A percentile compares a stretch with the other conserved stretches of the same genome.
phyloP scores from a whole-genome alignment of 129 eudicot genomes.

The Pseudognaphalium luteoalbum region DNA sequence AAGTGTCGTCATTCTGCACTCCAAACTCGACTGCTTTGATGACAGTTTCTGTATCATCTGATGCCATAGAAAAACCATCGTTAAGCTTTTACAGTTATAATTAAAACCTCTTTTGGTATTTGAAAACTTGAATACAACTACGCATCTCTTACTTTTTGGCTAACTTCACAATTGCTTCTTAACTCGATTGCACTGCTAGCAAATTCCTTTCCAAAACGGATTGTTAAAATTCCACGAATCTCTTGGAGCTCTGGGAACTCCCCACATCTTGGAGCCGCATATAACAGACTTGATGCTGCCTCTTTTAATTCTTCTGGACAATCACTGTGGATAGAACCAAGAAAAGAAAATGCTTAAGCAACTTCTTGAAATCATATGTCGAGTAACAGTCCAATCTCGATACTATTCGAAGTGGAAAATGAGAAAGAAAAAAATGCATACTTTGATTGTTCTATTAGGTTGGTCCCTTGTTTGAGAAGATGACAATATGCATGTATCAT shows the following conservation, averaged over 20 bases:
- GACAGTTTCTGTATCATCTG: slow-evolving; percentile 79
- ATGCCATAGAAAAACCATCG: slow-evolving; percentile 16
- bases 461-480: slow-evolving; percentile 57
- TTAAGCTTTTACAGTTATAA: slow-evolving; percentile 1
- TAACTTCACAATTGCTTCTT: slow-evolving; percentile 60
- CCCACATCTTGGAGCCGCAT: slow-evolving; percentile 80
- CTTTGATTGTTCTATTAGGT: slow-evolving; percentile 61
- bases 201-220: slow-evolving; percentile 69
- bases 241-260: slow-evolving; percentile 90
- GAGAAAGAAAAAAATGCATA: slow-evolving; percentile 24
- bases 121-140: slow-evolving; percentile 2
- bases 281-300: slow-evolving; percentile 62
- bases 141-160: slow-evolving; percentile 42
- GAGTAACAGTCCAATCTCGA: too few relatives aligned
- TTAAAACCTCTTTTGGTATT: not conserved
- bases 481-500: slow-evolving; percentile 59
- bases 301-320: slow-evolving; percentile 84
- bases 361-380: not conserved
- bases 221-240: slow-evolving; percentile 55
- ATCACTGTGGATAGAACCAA: slow-evolving; percentile 12
- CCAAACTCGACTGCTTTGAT: slow-evolving; percentile 62
- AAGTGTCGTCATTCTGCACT: slow-evolving; percentile 57
- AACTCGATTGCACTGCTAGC: slow-evolving; percentile 50
- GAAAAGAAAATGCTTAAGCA: not conserved
- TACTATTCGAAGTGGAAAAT: not conserved